Evolutionary conservation across 192 early-diverging fungal species (phyloP).

Genomic region (Coemansia erecta): DNA sequence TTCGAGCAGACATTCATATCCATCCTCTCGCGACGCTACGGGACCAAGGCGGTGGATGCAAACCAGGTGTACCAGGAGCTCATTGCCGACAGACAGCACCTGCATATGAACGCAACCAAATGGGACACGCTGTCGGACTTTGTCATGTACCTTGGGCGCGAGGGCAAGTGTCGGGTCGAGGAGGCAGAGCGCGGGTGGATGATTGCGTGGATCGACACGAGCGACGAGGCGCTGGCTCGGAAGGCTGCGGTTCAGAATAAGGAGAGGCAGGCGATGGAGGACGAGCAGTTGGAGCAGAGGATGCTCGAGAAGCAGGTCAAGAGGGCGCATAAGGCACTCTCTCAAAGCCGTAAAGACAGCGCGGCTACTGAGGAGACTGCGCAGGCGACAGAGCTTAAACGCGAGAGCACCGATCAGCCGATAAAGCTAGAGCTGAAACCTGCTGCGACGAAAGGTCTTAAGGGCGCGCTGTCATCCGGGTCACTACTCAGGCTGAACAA

Average conservation of each 20-base stretch:
- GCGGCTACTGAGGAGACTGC: background rate
- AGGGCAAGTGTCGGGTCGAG: slow-evolving; percentile 82
- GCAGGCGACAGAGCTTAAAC: slow-evolving; percentile 26
- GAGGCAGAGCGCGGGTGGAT: slow-evolving; percentile 90
- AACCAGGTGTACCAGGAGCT: slow-evolving; percentile 98
- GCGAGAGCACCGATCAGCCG: slow-evolving; percentile 5
- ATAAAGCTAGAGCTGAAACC: slow-evolving; percentile 5
- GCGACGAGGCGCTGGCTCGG: slow-evolving; percentile 77
- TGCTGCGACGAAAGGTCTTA: background rate
- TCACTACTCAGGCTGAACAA: slow-evolving; percentile 9
- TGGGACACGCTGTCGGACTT: slow-evolving; percentile 93
- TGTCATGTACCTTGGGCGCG: slow-evolving; percentile 77
- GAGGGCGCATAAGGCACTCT: slow-evolving; percentile 58
- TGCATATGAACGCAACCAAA: slow-evolving; percentile 95
- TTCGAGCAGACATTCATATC: slow-evolving; percentile 85
- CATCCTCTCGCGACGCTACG: slow-evolving; percentile 76
- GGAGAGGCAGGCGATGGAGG: slow-evolving; percentile 77
- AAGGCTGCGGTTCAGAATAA: slow-evolving; percentile 75
- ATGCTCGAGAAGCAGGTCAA: slow-evolving; percentile 82
- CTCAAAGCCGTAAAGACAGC: background rate
- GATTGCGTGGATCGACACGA: slow-evolving; percentile 88
- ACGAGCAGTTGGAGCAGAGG: slow-evolving; percentile 80
- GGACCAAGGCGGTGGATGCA: slow-evolving; percentile 80
- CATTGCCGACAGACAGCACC: slow-evolving; percentile 83
- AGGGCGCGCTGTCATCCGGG: background rate